These are phyloP conservation scores for Phyllosticta paracitricarpa DNA, from an alignment of 2,329 filamentous ascomycete species.

Conservation along the genomic window DNA sequence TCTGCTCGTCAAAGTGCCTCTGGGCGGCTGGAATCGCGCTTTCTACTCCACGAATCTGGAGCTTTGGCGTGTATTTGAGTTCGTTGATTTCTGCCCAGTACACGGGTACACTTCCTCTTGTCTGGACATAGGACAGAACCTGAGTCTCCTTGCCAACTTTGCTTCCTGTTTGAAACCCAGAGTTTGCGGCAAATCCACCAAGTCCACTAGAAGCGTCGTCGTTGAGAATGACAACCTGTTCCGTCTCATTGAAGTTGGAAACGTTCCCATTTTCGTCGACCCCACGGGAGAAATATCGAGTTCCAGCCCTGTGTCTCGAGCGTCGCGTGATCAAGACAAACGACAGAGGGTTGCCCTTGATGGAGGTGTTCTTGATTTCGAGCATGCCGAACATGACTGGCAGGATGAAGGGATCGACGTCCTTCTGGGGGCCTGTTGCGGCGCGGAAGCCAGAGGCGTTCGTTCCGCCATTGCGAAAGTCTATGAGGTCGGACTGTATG, in stretches of 20 bases:
- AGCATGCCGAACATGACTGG: slow-evolving; percentile 96
- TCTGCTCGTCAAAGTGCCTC: slow-evolving; percentile 89
- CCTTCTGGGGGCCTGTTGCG: slow-evolving; percentile 60
- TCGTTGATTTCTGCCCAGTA: slow-evolving; percentile 97
- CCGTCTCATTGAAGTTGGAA: slow-evolving; percentile 98
- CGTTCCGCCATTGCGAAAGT: slow-evolving; percentile 59
- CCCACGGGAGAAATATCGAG: slow-evolving; percentile 88
- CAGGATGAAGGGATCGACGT: slow-evolving; percentile 81
- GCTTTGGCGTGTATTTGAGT: slow-evolving; percentile 78
- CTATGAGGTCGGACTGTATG: slow-evolving; percentile 80
- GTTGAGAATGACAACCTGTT: slow-evolving; percentile 84
- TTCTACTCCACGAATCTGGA: slow-evolving; percentile 80
- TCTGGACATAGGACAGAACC: slow-evolving; percentile 90
- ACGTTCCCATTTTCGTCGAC: slow-evolving; percentile 89
- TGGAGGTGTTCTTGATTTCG: slow-evolving; percentile 73
- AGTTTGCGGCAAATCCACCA: slow-evolving; percentile 69
- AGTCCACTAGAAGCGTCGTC: slow-evolving; percentile 62
- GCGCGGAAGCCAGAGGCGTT: slow-evolving; percentile 44
- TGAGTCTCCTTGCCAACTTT: slow-evolving; percentile 65
- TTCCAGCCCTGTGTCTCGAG: slow-evolving; percentile 80
- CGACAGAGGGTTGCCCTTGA: slow-evolving; percentile 77
- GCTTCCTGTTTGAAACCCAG: slow-evolving; percentile 56
- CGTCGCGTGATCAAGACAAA: slow-evolving; percentile 81
- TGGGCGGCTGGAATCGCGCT: slow-evolving; percentile 67
- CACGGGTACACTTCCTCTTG: slow-evolving; percentile 87